Conservation (phyloP, 2,329 filamentous ascomycete species). For the Claviceps maximensis region DNA sequence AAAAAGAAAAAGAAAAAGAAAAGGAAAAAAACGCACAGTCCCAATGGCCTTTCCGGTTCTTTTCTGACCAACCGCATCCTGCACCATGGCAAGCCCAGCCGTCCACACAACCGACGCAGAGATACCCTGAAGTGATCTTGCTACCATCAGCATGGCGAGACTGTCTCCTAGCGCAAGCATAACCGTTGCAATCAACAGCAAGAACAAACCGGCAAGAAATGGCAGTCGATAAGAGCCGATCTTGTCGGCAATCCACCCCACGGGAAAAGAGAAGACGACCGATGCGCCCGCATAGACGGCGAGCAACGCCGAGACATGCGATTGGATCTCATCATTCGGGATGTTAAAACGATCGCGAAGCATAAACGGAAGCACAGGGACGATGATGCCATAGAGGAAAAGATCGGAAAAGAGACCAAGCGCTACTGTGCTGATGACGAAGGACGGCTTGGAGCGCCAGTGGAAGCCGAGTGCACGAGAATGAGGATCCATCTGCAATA, state of each 20-base stretch:
- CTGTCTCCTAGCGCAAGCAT: neutral
- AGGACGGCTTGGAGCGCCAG: neutral
- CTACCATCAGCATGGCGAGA: neutral
- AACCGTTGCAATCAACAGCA: neutral
- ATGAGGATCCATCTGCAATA: neutral
- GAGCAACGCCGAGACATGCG: neutral
- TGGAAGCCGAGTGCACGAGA: neutral
- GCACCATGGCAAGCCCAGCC: neutral
- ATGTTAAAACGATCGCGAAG: constrained; percentile 4
- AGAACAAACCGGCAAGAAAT: neutral
- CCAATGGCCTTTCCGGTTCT: neutral
- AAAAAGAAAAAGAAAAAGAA: no score
- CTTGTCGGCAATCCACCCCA: neutral
- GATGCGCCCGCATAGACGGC: constrained; percentile 1
- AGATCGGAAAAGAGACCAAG: constrained; percentile 6
- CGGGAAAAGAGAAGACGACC: neutral
- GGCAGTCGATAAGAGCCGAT: neutral
- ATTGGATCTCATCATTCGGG: neutral
- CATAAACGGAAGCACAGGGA: constrained; percentile 5
- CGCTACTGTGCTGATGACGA: constrained; percentile 1
- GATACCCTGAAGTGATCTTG: neutral
- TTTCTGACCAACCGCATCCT: neutral
- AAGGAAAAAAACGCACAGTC: neutral
- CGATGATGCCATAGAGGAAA: constrained; percentile 7
- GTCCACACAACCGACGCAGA: neutral